Conservation (phyloP, 2,329 filamentous ascomycete species). For the Diaporthe citrichinensis region DNA sequence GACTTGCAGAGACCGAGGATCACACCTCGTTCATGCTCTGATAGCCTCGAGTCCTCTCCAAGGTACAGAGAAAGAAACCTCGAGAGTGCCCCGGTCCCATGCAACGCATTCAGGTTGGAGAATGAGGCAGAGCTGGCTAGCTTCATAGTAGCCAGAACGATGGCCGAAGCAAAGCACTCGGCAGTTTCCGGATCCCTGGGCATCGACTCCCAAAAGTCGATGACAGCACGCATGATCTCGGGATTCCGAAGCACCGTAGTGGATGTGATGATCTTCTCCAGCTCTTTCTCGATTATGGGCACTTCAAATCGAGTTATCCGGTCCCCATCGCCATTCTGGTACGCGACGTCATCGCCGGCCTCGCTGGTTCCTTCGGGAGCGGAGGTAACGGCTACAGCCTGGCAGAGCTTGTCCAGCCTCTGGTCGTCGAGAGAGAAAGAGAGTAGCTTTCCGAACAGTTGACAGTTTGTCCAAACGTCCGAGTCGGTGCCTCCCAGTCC, state of each 20-base stretch:
- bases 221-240: conserved; percentile 73
- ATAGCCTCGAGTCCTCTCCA: conserved; percentile 63
- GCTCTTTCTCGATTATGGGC: conserved; percentile 52
- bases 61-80: conserved; percentile 76
- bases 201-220: conserved; percentile 75
- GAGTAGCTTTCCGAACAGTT: conserved; percentile 86
- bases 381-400: conserved; percentile 56
- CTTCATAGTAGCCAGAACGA: conserved; percentile 75
- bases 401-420: conserved; percentile 78
- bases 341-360: conserved; percentile 30
- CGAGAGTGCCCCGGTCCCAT: conserved; percentile 79
- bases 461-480: conserved; percentile 77
- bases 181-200: conserved; percentile 61
- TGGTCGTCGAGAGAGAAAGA: conserved; percentile 86
- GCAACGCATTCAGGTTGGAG: conserved; percentile 79
- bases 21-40: conserved; percentile 68
- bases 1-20: conserved; percentile 77
- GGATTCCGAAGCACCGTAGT: conserved; percentile 70
- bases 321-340: conserved; percentile 14
- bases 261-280: conserved; percentile 64
- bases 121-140: conserved; percentile 72
- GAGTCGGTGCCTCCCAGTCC: conserved; percentile 75
- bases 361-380: conserved; percentile 28
- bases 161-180: conserved; percentile 69
- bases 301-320: conserved; percentile 40